Base-by-base conservation (phyloP, 805 yeast species). In the Starmerella etchellsii region DNA sequence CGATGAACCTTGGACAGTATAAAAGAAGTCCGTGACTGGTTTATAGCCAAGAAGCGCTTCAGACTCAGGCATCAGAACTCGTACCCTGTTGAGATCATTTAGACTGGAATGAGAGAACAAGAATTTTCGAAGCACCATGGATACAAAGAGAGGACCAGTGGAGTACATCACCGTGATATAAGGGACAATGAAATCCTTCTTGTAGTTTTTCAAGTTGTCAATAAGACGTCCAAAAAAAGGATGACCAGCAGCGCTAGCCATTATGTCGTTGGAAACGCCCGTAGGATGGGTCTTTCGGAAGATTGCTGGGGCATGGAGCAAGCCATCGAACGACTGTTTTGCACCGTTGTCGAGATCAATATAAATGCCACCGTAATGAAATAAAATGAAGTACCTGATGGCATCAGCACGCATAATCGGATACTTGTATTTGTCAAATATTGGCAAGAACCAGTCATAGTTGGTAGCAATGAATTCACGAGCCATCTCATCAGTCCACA, bases 331-430 rank as follows among this genome's bases (percentile, higher is more conserved):
- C 46, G 71, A 69, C 46, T 85, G 68, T 49, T 72, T 72, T 60
- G 95, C 84, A 7, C 91, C 94, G 58, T 81, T 94, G 57, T 85
- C 96, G 50, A 87, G 65, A 60, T 85, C 96, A 49, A 85, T 75
- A 61, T 87, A 87, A 35, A 87, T 68, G 32, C 96, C 96, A 46
- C 96, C 96, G 55, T 70, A 85, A 56, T 82, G 85, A 40, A 68
- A 70, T 47, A 87, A 63, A 6, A 82, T 79, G 61, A 87, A 87
- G 63, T 87, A 87, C 49, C 95, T 69, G 36, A 87, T 81, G 6
- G 83, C 91, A 55, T 87, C 95, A 1, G 95, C 95, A 43, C 96
- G 66, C 65, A 83, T 76, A 49, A 87, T 87, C 13, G 87, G 84
- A 56, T 76, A 84, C 31, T 70, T 72, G 56, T 87, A 87, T 21